Percentiles rank a stretch among this genome's conserved stretches.
Evolutionary conservation across 176 grass and related monocot genomes (phyloP).

Genomic region (Rhynchospora breviuscula): DNA sequence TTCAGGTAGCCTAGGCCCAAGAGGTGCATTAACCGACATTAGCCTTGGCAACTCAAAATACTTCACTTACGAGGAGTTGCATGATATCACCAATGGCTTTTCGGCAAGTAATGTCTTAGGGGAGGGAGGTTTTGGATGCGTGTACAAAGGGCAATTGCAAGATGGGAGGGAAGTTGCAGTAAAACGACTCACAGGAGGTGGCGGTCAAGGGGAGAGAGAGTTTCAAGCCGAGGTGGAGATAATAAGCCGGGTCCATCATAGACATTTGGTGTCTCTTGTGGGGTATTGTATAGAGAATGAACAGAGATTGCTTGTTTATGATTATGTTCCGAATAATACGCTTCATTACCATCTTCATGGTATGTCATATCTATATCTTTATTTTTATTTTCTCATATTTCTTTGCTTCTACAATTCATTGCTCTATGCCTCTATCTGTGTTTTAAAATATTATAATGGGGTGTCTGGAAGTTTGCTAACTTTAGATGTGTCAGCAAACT

Average conservation of each 20-base stretch:
- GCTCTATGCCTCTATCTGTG: background rate
- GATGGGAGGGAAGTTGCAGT: constrained; percentile 74
- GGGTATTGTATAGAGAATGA: constrained; percentile 66
- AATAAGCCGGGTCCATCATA: constrained; percentile 79
- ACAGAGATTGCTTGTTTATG: constrained; percentile 81
- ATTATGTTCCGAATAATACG: constrained; percentile 71
- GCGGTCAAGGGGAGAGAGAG: constrained; percentile 83
- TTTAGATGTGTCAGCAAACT: background rate
- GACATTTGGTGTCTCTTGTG: constrained; percentile 88
- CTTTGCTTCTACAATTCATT: background rate
- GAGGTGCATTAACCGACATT: constrained; percentile 49
- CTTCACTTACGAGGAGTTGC: constrained; percentile 69
- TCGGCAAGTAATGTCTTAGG: constrained; percentile 61
- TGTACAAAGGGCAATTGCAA: constrained; percentile 59
- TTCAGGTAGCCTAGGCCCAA: constrained; percentile 31
- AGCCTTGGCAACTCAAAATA: constrained; percentile 51
- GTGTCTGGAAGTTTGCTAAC: background rate
- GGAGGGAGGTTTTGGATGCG: constrained; percentile 76
- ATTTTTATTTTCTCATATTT: background rate
- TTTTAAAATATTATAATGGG: background rate
- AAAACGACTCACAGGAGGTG: constrained; percentile 61
- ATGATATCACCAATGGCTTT: constrained; percentile 75
- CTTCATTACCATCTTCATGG: constrained; percentile 88
- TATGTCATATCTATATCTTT: constrained; percentile 20
- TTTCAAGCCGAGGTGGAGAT: constrained; percentile 95